These are phyloP conservation scores for Melanogaster broomeanus DNA, from an alignment of 768 basidiomycete species.

Conservation along the genomic window DNA sequence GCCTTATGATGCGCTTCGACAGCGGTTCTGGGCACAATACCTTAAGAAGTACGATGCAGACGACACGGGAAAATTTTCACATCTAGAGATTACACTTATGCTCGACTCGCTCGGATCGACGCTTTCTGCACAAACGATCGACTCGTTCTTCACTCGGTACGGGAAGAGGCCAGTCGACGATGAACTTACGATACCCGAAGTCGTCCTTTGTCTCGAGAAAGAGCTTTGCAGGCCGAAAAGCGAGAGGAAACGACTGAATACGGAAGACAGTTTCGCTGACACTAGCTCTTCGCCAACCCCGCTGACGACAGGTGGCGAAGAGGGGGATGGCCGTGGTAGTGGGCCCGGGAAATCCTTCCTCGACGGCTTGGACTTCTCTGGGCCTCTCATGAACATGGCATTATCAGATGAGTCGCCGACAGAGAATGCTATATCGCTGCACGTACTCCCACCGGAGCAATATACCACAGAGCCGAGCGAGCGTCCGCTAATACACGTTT, in stretches of 20 bases:
- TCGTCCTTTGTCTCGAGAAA: constrained; percentile 81
- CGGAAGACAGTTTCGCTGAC: constrained; percentile 43
- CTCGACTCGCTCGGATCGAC: constrained; percentile 97
- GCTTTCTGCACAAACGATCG: constrained; percentile 73
- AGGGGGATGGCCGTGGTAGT: constrained; percentile 11
- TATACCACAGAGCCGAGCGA: constrained; percentile 50
- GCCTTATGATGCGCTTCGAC: constrained; percentile 89
- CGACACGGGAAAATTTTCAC: constrained; percentile 71
- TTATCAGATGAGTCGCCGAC: constrained; percentile 30
- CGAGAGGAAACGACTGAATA: constrained; percentile 69
- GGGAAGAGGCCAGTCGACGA: constrained; percentile 65
- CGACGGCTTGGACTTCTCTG: constrained; percentile 63
- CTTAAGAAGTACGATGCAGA: constrained; percentile 90
- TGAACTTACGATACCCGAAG: constrained; percentile 77
- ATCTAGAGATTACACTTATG: constrained; percentile 90
- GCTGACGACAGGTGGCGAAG: constrained; percentile 40
- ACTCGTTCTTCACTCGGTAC: constrained; percentile 76
- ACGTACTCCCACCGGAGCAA: constrained; percentile 14
- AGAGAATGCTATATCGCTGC: constrained; percentile 16
- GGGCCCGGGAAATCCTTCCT: constrained; percentile 44
- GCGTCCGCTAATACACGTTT: constrained; percentile 40
- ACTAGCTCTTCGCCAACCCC: constrained; percentile 59
- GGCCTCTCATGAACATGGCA: constrained; percentile 41
- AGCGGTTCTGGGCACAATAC: constrained; percentile 89
- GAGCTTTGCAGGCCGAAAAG: constrained; percentile 73